Evolutionary conservation across 225 moss, liverwort and hornwort genomes (phyloP).

Genomic region (Asterella californica): DNA sequence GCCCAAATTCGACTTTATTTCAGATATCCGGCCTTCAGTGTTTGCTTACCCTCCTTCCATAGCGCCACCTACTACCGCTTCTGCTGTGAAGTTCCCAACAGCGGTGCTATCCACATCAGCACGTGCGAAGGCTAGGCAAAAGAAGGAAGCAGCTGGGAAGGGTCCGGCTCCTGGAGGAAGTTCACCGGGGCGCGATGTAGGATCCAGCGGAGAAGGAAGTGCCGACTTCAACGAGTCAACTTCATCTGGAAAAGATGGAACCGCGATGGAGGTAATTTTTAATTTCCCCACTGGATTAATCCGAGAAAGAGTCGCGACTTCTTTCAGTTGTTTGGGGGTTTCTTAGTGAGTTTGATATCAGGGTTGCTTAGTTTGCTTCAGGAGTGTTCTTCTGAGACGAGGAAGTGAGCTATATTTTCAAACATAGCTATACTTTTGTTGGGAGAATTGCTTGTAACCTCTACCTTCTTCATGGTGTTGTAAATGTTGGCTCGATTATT

Average conservation of each 20-base stretch:
- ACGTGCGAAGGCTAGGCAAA: slow-evolving; percentile 75
- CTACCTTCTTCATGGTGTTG: too few relatives aligned
- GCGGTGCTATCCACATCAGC: slow-evolving; percentile 89
- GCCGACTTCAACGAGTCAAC: slow-evolving; percentile 45
- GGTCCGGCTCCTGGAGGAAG: slow-evolving; percentile 37
- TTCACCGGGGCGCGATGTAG: slow-evolving; percentile 39
- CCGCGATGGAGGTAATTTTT: slow-evolving; percentile 63
- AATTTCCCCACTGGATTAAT: not conserved
- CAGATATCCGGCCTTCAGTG: slow-evolving; percentile 69
- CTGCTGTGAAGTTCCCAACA: slow-evolving; percentile 82
- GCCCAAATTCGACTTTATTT: slow-evolving; percentile 95
- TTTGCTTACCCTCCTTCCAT: slow-evolving; percentile 95
- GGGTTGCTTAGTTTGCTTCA: not conserved
- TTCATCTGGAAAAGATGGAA: slow-evolving; percentile 62
- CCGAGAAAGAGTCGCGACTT: not conserved
- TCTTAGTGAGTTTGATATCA: not conserved
- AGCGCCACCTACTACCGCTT: slow-evolving; percentile 74
- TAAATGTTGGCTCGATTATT: too few relatives aligned
- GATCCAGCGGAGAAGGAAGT: slow-evolving; percentile 25
- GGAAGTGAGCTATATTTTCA: not conserved
- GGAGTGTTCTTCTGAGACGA: not conserved
- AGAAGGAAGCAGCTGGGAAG: slow-evolving; percentile 70
- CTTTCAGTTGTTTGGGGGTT: not conserved
- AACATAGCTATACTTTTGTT: not conserved
- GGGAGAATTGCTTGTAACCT: too few relatives aligned